These are phyloP conservation scores for Cladosporium sp. DNA, from an alignment of 2,329 filamentous ascomycete species.

Conservation along the genomic window DNA sequence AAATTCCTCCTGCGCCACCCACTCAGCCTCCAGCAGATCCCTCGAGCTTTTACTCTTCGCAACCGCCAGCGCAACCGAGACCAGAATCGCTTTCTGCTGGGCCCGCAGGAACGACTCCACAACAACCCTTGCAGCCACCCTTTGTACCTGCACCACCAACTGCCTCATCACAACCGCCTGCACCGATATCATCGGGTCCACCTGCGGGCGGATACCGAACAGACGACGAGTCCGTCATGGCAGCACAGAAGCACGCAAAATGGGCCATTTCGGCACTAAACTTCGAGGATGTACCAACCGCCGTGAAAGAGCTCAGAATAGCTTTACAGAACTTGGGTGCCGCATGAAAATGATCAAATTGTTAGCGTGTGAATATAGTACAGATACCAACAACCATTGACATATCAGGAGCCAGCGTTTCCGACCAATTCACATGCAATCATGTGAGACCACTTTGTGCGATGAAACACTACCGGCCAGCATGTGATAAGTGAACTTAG, in stretches of 20 bases:
- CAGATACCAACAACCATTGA: neutral
- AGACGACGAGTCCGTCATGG: constrained; percentile 67
- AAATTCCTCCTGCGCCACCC: constrained; percentile 14
- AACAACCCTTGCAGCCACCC: constrained; percentile 16
- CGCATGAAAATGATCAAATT: constrained; percentile 33
- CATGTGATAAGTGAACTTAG: neutral
- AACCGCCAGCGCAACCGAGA: constrained; percentile 5
- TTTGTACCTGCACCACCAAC: constrained; percentile 12
- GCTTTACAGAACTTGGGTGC: constrained; percentile 70
- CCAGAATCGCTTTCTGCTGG: constrained; percentile 11
- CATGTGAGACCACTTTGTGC: no score
- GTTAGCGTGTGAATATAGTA: neutral
- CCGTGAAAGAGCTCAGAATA: constrained; percentile 73
- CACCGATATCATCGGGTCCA: neutral
- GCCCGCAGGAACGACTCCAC: neutral
- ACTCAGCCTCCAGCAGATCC: constrained; percentile 12
- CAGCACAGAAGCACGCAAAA: constrained; percentile 90
- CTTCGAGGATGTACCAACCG: constrained; percentile 91
- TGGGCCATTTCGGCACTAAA: constrained; percentile 96
- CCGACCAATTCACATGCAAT: neutral
- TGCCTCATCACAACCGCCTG: constrained; percentile 9
- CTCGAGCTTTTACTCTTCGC: constrained; percentile 20
- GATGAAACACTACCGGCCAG: no score
- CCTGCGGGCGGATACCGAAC: constrained; percentile 22
- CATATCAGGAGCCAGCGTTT: neutral